Conservation (phyloP, 768 basidiomycete species). For the Auricularia heimuer region DNA sequence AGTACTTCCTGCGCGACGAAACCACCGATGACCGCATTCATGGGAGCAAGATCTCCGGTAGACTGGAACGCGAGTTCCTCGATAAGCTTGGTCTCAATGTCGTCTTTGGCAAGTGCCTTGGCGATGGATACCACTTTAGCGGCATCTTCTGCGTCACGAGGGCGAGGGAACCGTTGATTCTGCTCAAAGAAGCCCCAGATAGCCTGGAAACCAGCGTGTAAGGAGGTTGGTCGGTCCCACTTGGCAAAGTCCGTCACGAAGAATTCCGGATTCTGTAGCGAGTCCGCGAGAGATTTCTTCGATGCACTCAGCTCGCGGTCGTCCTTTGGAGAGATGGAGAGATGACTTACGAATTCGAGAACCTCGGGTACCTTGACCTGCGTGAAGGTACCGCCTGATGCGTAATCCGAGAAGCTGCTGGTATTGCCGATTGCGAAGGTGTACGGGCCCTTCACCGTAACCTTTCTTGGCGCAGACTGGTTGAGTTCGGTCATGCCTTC, state of each 20-base stretch:
- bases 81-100: conserved; percentile 66
- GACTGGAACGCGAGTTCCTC: conserved; percentile 88
- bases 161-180: conserved; percentile 62
- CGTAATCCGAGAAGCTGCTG: conserved; percentile 63
- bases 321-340: neutral
- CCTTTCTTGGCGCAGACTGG: conserved; percentile 81
- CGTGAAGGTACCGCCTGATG: conserved; percentile 85
- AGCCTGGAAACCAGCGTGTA: conserved; percentile 93
- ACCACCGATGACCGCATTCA: conserved; percentile 92
- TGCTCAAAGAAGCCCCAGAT: conserved; percentile 66
- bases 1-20: conserved; percentile 97
- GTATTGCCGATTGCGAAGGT: conserved; percentile 96
- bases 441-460: conserved; percentile 93
- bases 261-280: conserved; percentile 68
- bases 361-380: conserved; percentile 99
- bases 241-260: conserved; percentile 97
- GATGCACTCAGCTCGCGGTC: conserved; percentile 2
- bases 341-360: conserved; percentile 72
- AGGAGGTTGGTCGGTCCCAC: conserved; percentile 81
- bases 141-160: conserved; percentile 78
- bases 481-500: conserved; percentile 92
- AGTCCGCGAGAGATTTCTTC: conserved; percentile 90
- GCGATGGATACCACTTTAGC: conserved; percentile 59
- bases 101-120: conserved; percentile 65
- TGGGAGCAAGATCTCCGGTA: conserved; percentile 80